Percentiles rank a stretch among this genome's conserved stretches.
These are phyloP conservation scores for Trichoderma virens DNA, from an alignment of 495 filamentous ascomycete species.

Conservation along the genomic window DNA sequence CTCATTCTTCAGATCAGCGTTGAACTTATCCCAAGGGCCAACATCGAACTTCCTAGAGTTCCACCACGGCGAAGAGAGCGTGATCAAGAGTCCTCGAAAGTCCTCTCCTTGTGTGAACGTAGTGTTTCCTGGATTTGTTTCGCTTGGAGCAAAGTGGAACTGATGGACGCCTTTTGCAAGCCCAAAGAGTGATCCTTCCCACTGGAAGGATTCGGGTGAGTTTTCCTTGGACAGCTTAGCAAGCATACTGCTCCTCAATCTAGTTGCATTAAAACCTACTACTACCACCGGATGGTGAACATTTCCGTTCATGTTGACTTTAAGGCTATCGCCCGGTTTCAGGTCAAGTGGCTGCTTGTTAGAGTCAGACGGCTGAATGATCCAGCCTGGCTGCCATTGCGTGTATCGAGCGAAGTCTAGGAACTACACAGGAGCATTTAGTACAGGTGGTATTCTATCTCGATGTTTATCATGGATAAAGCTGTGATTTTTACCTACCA, in stretches of 20 bases:
- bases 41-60: background rate
- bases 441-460: background rate
- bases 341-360: background rate
- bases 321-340: background rate
- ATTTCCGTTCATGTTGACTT: conserved; percentile 3
- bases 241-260: no score
- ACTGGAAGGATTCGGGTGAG: background rate
- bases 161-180: background rate
- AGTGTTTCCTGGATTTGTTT: background rate
- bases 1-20: background rate
- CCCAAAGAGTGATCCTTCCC: background rate
- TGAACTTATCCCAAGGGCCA: background rate
- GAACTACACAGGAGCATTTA: background rate
- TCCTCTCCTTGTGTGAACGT: background rate
- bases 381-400: conserved; percentile 3
- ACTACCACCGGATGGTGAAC: background rate
- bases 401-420: background rate
- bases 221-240: no score
- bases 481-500: background rate
- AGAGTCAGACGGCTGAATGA: background rate
- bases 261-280: background rate
- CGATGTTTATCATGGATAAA: background rate
- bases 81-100: background rate
- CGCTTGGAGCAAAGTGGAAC: background rate
- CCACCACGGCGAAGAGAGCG: conserved; percentile 2